Evolutionary conservation across 2,329 filamentous ascomycete genomes (phyloP), one percentile per base, ranked within the genome.

Genomic region (Verruconis gallopava): DNA sequence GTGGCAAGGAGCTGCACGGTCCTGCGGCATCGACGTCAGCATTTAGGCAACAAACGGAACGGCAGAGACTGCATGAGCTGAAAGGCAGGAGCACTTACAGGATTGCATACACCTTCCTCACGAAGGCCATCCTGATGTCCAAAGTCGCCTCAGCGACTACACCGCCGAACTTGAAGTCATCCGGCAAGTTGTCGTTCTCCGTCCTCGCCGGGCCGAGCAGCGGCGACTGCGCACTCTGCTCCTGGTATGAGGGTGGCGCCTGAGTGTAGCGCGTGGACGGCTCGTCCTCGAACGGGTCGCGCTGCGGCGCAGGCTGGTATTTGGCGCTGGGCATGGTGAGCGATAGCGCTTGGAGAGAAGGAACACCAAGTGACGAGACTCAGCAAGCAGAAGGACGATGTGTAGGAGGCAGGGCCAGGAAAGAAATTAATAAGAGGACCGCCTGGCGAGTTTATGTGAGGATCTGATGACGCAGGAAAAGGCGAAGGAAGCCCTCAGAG

Each of bases 121-220:
- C 73, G 63, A 95, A 98, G 64, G 91, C 84, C 77, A 95, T 93
- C 52, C 89, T 83, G 58, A 98, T 94, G 55, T 93, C 86, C 57
- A 96, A 71, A 15, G 88, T 93, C 37, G 85, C 89, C 68, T 96
- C 91, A 50, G 88, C 81, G 46, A 96, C 88, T 14, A 81, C 85
- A 47, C 86, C 88, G 52, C 89, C 91, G 57, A 93, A 96, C 83
- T 95, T 96, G 77, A 96, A 96, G 64, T 96, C 89, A 67, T 96
- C 89, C 1, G 89, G 89, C 35, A 96, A 60, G 56, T 95, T 93
- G 64, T 95, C 89, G 57, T 88, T 77, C 62, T 88, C 88, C 58
- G 71, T 73, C 53, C 88, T 77, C 40, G 85, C 59, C 40, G 72
- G 80, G 47, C 72, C 72, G 44, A 83, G 73, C 32, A 82, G 69